Conservation (phyloP, 768 basidiomycete species). For the Termitomyces sp. region DNA sequence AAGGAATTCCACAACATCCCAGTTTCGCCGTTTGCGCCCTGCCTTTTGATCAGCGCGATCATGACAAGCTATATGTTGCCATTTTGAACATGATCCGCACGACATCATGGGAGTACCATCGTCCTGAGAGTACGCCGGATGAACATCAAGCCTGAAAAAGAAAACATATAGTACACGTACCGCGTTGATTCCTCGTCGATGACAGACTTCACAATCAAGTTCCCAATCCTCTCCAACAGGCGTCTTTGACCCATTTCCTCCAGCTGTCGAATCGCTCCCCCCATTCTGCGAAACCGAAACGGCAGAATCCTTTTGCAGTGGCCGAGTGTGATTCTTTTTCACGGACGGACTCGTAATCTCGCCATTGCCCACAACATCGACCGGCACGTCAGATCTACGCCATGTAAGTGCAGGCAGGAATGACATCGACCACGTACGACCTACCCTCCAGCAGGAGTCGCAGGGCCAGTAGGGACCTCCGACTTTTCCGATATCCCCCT, state of each 20-base stretch:
- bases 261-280: neutral
- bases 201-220: constrained; percentile 84
- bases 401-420: neutral
- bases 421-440: neutral
- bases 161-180: too few relatives aligned
- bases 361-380: constrained; percentile 4
- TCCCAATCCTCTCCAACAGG: constrained; percentile 74
- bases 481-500: constrained; percentile 26
- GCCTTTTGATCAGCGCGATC: constrained; percentile 61
- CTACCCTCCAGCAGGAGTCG: constrained; percentile 9
- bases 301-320: constrained; percentile 5
- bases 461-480: constrained; percentile 14
- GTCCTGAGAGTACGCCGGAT: constrained; percentile 41
- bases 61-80: constrained; percentile 90
- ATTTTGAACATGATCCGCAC: constrained; percentile 65
- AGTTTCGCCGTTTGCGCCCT: constrained; percentile 68
- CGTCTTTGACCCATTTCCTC: constrained; percentile 38
- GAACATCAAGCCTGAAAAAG: too few relatives aligned
- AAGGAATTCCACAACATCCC: constrained; percentile 81
- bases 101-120: constrained; percentile 76
- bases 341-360: too few relatives aligned
- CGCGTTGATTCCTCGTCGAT: too few relatives aligned
- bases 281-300: neutral
- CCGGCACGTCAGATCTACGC: neutral
- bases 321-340: constrained; percentile 3